Evolutionary conservation across 352 stramenopile genomes (phyloP).

Genomic region (Pseudoperonospora humuli): DNA sequence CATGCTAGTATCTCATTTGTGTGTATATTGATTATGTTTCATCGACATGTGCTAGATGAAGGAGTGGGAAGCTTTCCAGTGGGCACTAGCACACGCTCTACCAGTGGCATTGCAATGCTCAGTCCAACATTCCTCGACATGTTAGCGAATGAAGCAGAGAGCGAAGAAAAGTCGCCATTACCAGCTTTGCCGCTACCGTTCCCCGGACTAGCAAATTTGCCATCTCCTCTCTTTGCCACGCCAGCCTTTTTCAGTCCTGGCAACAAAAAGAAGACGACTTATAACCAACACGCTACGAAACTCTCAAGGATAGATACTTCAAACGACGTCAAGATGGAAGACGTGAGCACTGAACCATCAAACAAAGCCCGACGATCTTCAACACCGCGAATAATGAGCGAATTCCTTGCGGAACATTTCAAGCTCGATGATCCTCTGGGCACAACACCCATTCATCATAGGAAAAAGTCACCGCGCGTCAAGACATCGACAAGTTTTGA

Average conservation of each 20-base stretch:
- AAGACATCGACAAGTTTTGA: constrained; percentile 3
- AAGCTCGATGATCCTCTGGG: constrained; percentile 40
- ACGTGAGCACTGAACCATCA: constrained; percentile 12
- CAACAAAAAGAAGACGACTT: constrained; percentile 21
- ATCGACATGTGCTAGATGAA: constrained; percentile 17
- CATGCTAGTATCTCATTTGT: constrained; percentile 14
- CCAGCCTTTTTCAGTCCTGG: constrained; percentile 25
- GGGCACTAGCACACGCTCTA: constrained; percentile 15
- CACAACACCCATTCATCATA: constrained; percentile 11
- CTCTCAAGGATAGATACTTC: constrained; percentile 4
- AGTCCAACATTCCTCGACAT: constrained; percentile 76
- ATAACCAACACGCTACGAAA: constrained; percentile 18
- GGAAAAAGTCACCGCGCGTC: constrained; percentile 10
- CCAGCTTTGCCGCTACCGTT: constrained; percentile 26
- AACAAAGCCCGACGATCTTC: constrained; percentile 11
- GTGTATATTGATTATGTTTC: too few species aligned
- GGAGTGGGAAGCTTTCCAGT: constrained; percentile 9
- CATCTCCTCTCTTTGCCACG: constrained; percentile 34
- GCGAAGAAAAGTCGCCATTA: constrained; percentile 47
- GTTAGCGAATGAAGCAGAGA: constrained; percentile 36
- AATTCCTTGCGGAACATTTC: constrained; percentile 68
- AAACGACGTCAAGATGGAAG: constrained; percentile 14
- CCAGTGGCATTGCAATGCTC: constrained; percentile 36
- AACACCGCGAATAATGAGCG: constrained; percentile 57
- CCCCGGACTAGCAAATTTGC: constrained; percentile 25